phyloP scores from a whole-genome alignment of 2,329 filamentous ascomycete species.

The Cladosporium sp. region DNA sequence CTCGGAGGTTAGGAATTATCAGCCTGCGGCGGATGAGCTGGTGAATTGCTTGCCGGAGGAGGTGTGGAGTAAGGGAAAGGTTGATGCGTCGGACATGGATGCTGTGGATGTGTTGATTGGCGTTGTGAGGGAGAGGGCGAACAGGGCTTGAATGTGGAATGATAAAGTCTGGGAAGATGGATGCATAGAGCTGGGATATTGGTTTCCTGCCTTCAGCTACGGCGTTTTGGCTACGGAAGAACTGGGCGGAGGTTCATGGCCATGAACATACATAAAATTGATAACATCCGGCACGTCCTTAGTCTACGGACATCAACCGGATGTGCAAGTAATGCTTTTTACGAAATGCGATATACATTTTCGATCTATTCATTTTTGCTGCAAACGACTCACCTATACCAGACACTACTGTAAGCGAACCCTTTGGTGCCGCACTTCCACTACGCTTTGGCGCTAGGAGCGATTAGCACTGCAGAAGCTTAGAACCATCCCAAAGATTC shows the following conservation, averaged over 20 bases:
- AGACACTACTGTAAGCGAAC: no score
- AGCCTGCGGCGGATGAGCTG: constrained; percentile 66
- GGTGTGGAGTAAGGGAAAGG: constrained; percentile 52
- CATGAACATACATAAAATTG: not conserved
- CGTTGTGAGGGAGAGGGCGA: constrained; percentile 9
- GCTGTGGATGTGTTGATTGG: constrained; percentile 61
- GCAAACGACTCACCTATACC: no score
- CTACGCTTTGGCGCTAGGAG: not conserved
- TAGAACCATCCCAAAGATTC: not conserved
- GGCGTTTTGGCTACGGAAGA: not conserved
- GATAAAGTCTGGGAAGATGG: not conserved
- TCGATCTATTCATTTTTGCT: no score
- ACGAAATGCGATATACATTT: not conserved
- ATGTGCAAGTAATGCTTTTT: not conserved
- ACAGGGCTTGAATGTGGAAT: constrained; percentile 5
- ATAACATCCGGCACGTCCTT: not conserved
- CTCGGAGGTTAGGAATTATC: constrained; percentile 83
- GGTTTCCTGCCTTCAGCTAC: not conserved
- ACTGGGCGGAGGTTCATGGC: not conserved
- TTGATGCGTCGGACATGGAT: constrained; percentile 88
- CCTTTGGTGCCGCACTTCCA: not conserved
- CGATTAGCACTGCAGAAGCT: not conserved
- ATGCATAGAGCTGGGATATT: not conserved
- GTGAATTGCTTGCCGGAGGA: constrained; percentile 68
- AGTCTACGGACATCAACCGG: not conserved